Conservation (phyloP, 768 basidiomycete species). For the Tulasnella sp. region DNA sequence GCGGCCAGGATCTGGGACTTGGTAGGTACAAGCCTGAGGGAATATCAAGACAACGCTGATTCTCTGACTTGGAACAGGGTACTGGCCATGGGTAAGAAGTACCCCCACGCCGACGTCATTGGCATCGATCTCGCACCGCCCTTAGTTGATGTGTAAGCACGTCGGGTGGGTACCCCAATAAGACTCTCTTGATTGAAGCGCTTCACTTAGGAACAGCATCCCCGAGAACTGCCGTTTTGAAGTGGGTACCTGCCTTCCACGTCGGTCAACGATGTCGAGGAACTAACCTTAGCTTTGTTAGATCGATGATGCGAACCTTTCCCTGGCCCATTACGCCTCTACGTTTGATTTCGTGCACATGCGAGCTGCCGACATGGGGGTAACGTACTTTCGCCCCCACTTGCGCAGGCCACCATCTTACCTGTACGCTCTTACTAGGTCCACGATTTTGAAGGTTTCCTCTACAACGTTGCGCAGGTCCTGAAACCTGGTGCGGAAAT, state of each 20-base stretch:
- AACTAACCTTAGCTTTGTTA: no score
- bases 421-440: neutral
- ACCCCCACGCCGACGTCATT: slow-evolving; percentile 12
- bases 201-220: neutral
- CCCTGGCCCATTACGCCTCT: slow-evolving; percentile 5
- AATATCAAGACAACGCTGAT: neutral
- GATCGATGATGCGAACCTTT: slow-evolving; percentile 14
- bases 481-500: slow-evolving; percentile 6
- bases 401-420: neutral
- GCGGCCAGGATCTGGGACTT: neutral
- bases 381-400: neutral
- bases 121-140: slow-evolving; percentile 11
- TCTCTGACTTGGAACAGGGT: neutral
- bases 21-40: neutral
- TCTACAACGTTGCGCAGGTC: slow-evolving; percentile 4
- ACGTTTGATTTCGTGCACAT: slow-evolving; percentile 10
- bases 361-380: slow-evolving; percentile 5
- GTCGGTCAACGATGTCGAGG: no score
- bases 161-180: no score
- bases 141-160: slow-evolving; percentile 1
- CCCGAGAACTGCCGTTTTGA: slow-evolving; percentile 11
- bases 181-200: no score
- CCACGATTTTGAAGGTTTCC: slow-evolving; percentile 6
- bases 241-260: neutral
- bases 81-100: slow-evolving; percentile 3